Base-by-base conservation (phyloP, 2,329 filamentous ascomycete genomes). In the Drechmeria coniospora region DNA sequence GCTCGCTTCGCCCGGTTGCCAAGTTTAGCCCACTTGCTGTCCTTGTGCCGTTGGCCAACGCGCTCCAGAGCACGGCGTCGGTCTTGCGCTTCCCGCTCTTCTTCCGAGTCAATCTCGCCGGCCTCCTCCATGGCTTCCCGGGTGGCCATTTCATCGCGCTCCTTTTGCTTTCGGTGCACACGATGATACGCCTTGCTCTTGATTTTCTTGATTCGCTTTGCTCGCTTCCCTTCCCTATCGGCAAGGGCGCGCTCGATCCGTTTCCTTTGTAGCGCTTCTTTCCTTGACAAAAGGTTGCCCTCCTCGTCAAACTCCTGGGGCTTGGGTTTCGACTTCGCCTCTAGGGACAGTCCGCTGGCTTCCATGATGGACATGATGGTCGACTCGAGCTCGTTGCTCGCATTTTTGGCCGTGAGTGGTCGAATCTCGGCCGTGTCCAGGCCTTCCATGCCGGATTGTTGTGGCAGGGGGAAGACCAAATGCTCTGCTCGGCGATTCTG, bases 131-230 rank as follows among this genome's bases (percentile, higher is more conserved):
- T 61, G 31, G 45, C 64, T 44, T 67, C 63, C 12, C 54, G 55
- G 11, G 57, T 50, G 11, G 64, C 66, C 46, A 61, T 57, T 49
- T 74, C 51, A 34, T 71, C 50, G 30, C 66, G 59, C 38, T 65
- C 53, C 40, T 61, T 43, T 51, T 74, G 80, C 47, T 79, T 93
- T 21, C 87, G 74, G 53, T 95, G 87, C 10, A 95, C 78, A 24
- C 86, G 77, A 30, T 87, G 80, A 49, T 92, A 98, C 1, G 84
- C 72, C 53, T 94, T 98, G 49, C 81, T 92, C 65, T 98, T 98
- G 59, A 98, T 98, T 62, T 95, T 95, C 59, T 94, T 93, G 56
- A 98, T 83, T 15, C 90, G 77, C 56, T 86, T 92, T 6, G 84
- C 72, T 31, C 84, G 78, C 23, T 84, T 76, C 45, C 92, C 79